Conservation (phyloP, 371 early-diverging fungal genomes). For the Mucor mucedo region DNA sequence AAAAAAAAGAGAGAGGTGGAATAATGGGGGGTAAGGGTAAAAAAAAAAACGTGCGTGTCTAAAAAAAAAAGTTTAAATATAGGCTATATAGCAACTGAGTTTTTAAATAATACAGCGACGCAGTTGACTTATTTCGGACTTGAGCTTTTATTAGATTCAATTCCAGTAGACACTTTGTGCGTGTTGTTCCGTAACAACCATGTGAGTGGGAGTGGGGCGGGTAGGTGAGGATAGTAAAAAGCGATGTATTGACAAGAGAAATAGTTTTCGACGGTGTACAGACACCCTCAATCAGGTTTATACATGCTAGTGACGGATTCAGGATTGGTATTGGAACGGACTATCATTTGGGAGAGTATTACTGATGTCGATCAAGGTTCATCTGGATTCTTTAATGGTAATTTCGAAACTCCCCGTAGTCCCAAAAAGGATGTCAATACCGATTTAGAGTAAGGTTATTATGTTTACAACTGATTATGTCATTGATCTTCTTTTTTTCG, state of each 20-base stretch:
- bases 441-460: constrained; percentile 1
- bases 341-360: constrained; percentile 81
- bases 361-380: constrained; percentile 70
- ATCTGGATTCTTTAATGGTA: constrained; percentile 69
- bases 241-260: background rate
- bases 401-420: constrained; percentile 38
- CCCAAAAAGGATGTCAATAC: constrained; percentile 1
- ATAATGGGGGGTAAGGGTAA: too few species aligned
- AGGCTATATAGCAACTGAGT: constrained; percentile 65
- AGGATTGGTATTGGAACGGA: constrained; percentile 67
- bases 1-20: background rate
- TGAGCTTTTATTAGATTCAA: constrained; percentile 58
- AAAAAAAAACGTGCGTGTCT: background rate
- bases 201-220: constrained; percentile 37
- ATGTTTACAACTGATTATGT: too few species aligned
- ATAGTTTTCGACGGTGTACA: constrained; percentile 82
- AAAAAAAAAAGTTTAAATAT: background rate
- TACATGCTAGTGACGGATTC: constrained; percentile 90
- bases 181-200: constrained; percentile 95
- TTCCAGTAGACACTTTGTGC: constrained; percentile 67
- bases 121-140: constrained; percentile 88
- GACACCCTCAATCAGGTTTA: constrained; percentile 64
- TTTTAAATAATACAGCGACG: constrained; percentile 76
- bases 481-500: too few species aligned
- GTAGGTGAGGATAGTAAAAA: background rate